Base-by-base conservation (phyloP, 805 yeast genomes). In the Sugiyamaella americana region DNA sequence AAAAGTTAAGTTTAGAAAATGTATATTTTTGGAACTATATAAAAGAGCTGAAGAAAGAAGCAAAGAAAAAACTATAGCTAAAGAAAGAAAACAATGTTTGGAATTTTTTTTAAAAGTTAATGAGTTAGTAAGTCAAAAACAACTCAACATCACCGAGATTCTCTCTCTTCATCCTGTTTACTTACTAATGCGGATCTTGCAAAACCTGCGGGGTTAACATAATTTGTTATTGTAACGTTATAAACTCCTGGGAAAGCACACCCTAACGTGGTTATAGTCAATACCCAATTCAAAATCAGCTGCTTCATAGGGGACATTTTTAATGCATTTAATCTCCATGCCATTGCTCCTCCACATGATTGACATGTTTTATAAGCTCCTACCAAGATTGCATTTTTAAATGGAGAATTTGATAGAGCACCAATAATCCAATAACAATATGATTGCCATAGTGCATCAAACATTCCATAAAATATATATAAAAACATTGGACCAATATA, bases 351-450 rank as follows among this genome's bases (percentile, higher is more conserved):
- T 58, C 80, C 82, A 5, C 80, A 80, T 29, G 78, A 70, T 64
- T 79, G 84, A 48, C 77, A 60, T 47, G 79, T 75, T 65, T 79
- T 79, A 66, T 77, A 79, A 58, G 74, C 72, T 35, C 82, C 82
- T 20, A 80, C 79, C 53, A 76, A 71, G 51, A 78, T 62, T 30
- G 80, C 77, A 40, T 68, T 65, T 56, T 70, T 74, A 61, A 74
- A 70, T 30, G 81, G 74, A 56, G 73, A 71, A 58, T 79, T 79
- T 41, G 82, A 70, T 49, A 76, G 60, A 44, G 80, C 70, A 38
- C 84, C 84, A 65, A 79, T 66, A 44, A 73, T 51, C 79, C 82
- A 79, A 61, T 76, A 74, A 48, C 73, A 67, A 56, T 60, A 78
- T 22, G 78, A 66, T 61, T 79, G 84, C 72, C 71, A 79, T 40